Evolutionary conservation across 169 alveolate genomes (phyloP).

Genomic region (Cystoisospora suis): DNA sequence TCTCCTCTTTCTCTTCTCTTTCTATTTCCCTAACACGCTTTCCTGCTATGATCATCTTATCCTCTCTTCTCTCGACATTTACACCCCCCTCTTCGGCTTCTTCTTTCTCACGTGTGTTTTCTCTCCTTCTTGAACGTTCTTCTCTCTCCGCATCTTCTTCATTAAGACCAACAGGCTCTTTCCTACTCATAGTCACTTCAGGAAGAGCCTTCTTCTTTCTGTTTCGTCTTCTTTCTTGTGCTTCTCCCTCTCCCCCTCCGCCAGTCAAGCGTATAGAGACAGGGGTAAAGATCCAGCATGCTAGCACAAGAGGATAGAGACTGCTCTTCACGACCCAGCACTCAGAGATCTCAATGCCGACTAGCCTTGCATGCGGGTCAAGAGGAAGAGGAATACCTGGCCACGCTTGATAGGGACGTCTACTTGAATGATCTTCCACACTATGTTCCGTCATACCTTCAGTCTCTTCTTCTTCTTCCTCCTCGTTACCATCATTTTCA

Average conservation of each 20-base stretch:
- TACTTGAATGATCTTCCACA: background rate
- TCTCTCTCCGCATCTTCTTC: background rate
- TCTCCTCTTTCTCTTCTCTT: background rate
- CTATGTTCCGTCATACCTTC: background rate
- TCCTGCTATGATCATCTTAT: background rate
- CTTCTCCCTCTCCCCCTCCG: background rate
- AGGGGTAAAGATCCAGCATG: background rate
- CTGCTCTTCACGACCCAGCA: slow-evolving; percentile 57
- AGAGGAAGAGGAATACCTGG: slow-evolving; percentile 45
- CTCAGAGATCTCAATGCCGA: slow-evolving; percentile 23
- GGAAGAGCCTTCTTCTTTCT: no score
- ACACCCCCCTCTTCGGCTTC: background rate
- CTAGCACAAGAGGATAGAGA: slow-evolving; percentile 42
- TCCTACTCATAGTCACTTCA: no score
- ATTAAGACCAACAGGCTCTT: no score
- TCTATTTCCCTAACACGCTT: no score
- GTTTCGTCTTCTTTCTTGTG: background rate
- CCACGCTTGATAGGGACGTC: background rate
- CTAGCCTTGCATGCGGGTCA: slow-evolving; percentile 31
- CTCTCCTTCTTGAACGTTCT: background rate
- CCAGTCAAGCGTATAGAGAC: background rate
- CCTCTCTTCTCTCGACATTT: background rate
- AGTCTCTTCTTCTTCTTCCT: background rate
- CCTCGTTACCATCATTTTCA: background rate
- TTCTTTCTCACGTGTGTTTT: background rate